Base-by-base conservation (phyloP, 805 yeast species). In the Spencermartinsiella europaea region DNA sequence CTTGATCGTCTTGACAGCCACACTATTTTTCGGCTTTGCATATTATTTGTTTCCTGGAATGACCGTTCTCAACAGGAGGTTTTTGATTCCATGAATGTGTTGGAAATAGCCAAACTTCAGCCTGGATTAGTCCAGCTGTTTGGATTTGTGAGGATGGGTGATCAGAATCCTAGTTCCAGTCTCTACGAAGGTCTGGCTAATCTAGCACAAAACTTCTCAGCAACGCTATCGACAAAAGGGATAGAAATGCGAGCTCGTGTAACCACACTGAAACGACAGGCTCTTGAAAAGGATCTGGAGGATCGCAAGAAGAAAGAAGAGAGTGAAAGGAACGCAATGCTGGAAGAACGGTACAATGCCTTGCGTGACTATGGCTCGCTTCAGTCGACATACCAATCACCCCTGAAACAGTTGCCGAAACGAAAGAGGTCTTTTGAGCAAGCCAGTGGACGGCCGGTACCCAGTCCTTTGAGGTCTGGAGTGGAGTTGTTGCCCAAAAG, bases 41-140 rank as follows among this genome's bases (percentile, higher is more conserved):
- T 76, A 3, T 42, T 75, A 15, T 47, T 76, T 3, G 40, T 75
- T 14, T 68, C 60, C 47, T 76, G 80, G 80, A 45, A 44, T 7
- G 40, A 39, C 3, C 27, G 33, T n/a, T 4, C 31, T 33, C n/a
- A 16, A n/a, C 39, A 42, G 33, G 22, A 12, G 34, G 15, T 42
- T 15, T 21, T 42, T 17, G 25, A 15, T 38, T 16, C 16, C 20
- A 20, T 34, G 19, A 14, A 16, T 21, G 21, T 33, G 16, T 7
- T 19, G 31, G n/a, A 42, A 14, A 20, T 12, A 5, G 39, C 28
- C 21, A n/a, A n/a, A n/a, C n/a, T n/a, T n/a, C n/a, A n/a, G n/a
- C n/a, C n/a, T n/a, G n/a, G n/a, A n/a, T 12, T 19, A 12, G 33
- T 42, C n/a, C 25, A 34, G 17, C 5, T 16, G 31, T 12, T 42